Evolutionary conservation across 2,329 filamentous ascomycete species (phyloP).

Genomic region (Tolypocladium paradoxum): DNA sequence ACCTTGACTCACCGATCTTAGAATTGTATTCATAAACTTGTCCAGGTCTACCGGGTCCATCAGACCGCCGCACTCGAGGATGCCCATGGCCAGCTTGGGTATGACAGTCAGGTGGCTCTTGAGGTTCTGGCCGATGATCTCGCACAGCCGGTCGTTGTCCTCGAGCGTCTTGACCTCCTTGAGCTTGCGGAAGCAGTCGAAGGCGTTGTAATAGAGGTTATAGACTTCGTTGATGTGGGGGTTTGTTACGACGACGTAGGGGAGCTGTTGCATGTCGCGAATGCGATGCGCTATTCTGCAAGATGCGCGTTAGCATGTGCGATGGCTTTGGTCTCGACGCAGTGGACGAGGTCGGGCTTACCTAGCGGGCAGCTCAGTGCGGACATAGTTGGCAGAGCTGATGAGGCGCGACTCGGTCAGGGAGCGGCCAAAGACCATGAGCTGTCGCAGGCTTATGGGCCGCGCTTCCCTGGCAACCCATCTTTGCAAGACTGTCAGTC

Average conservation of each 20-base stretch:
- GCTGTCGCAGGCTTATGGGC: slow-evolving; percentile 90
- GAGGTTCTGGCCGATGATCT: slow-evolving; percentile 66
- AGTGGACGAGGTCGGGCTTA: slow-evolving; percentile 1
- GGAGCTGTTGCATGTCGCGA: slow-evolving; percentile 92
- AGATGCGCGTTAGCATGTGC: not conserved
- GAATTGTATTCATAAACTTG: slow-evolving; percentile 86
- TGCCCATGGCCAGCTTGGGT: slow-evolving; percentile 86
- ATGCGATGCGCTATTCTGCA: slow-evolving; percentile 79
- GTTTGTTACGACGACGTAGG: slow-evolving; percentile 94
- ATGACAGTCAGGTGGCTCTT: slow-evolving; percentile 88
- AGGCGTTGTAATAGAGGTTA: slow-evolving; percentile 93
- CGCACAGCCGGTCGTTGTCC: slow-evolving; percentile 83
- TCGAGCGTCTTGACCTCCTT: slow-evolving; percentile 75
- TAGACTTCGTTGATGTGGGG: slow-evolving; percentile 90
- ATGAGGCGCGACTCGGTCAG: slow-evolving; percentile 82
- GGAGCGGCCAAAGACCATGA: slow-evolving; percentile 94
- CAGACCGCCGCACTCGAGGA: slow-evolving; percentile 76
- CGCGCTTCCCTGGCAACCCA: slow-evolving; percentile 89
- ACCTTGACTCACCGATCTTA: slow-evolving; percentile 59
- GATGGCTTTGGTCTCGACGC: not conserved
- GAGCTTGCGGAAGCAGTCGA: slow-evolving; percentile 77
- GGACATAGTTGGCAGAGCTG: slow-evolving; percentile 94
- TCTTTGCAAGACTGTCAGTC: slow-evolving; percentile 34
- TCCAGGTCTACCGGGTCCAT: slow-evolving; percentile 77
- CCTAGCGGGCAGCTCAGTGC: slow-evolving; percentile 59